Percentiles rank a stretch among this genome's conserved stretches.
These are phyloP conservation scores for Ampelocalamus luodianensis DNA, from an alignment of 176 grass and related monocot genomes.

Conservation along the genomic window DNA sequence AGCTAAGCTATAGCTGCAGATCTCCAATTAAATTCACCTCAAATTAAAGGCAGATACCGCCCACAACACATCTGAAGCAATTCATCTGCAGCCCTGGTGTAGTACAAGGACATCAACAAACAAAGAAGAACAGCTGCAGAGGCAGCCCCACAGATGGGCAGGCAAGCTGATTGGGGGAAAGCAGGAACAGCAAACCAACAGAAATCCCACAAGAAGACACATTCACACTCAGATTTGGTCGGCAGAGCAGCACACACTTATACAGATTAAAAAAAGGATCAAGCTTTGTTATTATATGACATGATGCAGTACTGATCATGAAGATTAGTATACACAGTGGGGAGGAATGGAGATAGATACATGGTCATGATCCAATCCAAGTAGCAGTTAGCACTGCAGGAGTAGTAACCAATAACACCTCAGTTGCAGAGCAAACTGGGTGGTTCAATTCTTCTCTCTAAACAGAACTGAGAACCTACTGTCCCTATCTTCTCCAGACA, in stretches of 20 bases:
- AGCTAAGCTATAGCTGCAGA: not conserved
- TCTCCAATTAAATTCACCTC: not conserved
- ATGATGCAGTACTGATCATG: not conserved
- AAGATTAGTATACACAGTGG: not conserved
- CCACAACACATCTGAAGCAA: constrained; percentile 12
- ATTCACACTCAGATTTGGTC: not conserved
- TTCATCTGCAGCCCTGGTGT: not conserved
- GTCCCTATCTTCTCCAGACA: not conserved
- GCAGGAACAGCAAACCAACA: constrained; percentile 38
- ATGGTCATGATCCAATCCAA: not conserved
- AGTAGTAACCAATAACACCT: constrained; percentile 29
- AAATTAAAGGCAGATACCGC: not conserved
- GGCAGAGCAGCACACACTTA: not conserved
- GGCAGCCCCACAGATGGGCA: constrained; percentile 11
- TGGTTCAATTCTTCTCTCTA: constrained; percentile 17
- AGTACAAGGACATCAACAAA: not conserved
- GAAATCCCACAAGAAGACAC: constrained; percentile 40
- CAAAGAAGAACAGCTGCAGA: not conserved
- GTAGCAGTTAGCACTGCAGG: not conserved
- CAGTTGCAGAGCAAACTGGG: constrained; percentile 50
- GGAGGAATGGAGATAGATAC: not conserved
- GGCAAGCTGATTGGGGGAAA: not conserved
- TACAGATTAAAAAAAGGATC: not conserved
- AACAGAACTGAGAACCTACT: not conserved
- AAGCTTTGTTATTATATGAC: not conserved